Evolutionary conservation across 345 rosid species (phyloP).

Genomic region (Moricandia moricandioides): DNA sequence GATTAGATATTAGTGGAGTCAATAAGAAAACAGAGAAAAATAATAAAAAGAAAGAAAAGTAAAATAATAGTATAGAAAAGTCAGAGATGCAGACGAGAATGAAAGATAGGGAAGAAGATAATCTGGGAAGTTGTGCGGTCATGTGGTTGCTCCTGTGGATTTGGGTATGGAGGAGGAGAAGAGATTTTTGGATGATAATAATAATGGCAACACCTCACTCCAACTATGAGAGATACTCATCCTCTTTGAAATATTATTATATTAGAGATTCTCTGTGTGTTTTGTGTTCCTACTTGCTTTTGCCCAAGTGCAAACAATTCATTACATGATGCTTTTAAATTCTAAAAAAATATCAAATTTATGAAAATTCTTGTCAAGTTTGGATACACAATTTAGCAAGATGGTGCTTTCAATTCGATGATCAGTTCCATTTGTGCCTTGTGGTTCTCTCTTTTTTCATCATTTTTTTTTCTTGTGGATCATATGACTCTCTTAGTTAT

Average conservation of each 20-base stretch:
- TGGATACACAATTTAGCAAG: neutral
- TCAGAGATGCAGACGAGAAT: neutral
- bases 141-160: constrained; percentile 19
- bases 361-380: neutral
- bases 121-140: constrained; percentile 27
- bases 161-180: neutral
- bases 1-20: neutral
- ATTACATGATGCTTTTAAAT: neutral
- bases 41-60: neutral
- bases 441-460: neutral
- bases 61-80: neutral
- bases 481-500: neutral
- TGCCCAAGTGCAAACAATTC: neutral
- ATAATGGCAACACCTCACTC: neutral
- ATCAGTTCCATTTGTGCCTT: neutral
- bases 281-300: neutral
- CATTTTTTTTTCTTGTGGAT: neutral
- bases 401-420: neutral
- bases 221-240: neutral
- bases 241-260: neutral
- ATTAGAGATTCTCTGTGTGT: neutral
- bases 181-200: constrained; percentile 2
- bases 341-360: neutral
- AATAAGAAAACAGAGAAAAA: neutral
- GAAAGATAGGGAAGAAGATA: neutral